These are phyloP conservation scores for Shiraia sp. DNA, from an alignment of 2,329 filamentous ascomycete species.

Conservation along the genomic window DNA sequence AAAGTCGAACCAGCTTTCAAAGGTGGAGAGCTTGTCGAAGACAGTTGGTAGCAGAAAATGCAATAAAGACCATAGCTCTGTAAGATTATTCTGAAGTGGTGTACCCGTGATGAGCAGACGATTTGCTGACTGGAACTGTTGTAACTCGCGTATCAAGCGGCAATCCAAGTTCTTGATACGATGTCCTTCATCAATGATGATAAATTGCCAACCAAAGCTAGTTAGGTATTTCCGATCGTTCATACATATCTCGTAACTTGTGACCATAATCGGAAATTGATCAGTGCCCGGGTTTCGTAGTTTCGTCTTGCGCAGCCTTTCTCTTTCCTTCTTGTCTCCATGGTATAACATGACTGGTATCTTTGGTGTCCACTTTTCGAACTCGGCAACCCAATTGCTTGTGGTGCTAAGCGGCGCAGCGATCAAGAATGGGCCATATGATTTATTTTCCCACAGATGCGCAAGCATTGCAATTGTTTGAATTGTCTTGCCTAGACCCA, in stretches of 20 bases:
- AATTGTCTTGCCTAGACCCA: constrained; percentile 91
- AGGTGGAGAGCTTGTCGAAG: constrained; percentile 90
- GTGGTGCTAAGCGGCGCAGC: constrained; percentile 89
- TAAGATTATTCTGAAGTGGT: constrained; percentile 91
- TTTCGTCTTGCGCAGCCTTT: constrained; percentile 70
- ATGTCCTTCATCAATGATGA: constrained; percentile 97
- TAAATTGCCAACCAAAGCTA: constrained; percentile 93
- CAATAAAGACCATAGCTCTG: constrained; percentile 91
- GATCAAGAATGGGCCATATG: constrained; percentile 88
- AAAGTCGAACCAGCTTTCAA: constrained; percentile 97
- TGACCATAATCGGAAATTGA: constrained; percentile 89
- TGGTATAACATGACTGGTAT: constrained; percentile 93
- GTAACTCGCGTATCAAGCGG: constrained; percentile 83
- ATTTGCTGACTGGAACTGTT: constrained; percentile 87
- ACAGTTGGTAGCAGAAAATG: constrained; percentile 92
- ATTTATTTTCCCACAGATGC: constrained; percentile 81
- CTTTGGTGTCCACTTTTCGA: constrained; percentile 83
- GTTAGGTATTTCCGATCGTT: constrained; percentile 81
- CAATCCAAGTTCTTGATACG: constrained; percentile 97
- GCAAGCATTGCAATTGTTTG: constrained; percentile 89
- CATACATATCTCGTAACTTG: constrained; percentile 94
- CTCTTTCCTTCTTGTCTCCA: constrained; percentile 77
- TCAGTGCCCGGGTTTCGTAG: constrained; percentile 71
- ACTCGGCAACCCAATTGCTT: constrained; percentile 95
- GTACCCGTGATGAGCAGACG: constrained; percentile 92